These are phyloP conservation scores for Achlya hypogyna DNA, from an alignment of 352 stramenopile species.

Conservation along the genomic window DNA sequence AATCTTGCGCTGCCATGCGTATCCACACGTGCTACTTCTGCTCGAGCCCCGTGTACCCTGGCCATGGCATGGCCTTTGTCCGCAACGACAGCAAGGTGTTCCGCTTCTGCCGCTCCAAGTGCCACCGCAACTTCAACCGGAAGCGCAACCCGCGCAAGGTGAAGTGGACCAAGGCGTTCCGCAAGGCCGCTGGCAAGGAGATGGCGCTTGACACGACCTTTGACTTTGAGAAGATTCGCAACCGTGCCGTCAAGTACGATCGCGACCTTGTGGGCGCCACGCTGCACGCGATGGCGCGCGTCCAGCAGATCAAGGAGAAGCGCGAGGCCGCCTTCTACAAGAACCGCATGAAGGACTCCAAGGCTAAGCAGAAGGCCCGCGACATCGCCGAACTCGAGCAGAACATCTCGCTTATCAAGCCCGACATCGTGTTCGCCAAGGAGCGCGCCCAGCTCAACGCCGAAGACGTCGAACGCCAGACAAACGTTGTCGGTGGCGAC, in stretches of 20 bases:
- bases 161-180: conserved; percentile 99
- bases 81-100: conserved; percentile 99
- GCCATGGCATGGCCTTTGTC: conserved; percentile 98
- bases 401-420: conserved; percentile 81
- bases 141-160: conserved; percentile 99
- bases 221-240: conserved; percentile 99
- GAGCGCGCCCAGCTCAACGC: conserved; percentile 69
- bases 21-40: conserved; percentile 99
- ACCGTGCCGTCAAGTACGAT: conserved; percentile 99
- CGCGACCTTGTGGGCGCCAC: conserved; percentile 98
- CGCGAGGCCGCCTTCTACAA: conserved; percentile 96
- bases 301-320: conserved; percentile 95
- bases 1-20: too few species aligned
- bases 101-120: conserved; percentile 99
- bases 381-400: conserved; percentile 77
- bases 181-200: conserved; percentile 97
- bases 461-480: conserved; percentile 14
- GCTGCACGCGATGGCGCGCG: conserved; percentile 96
- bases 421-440: conserved; percentile 54
- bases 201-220: conserved; percentile 99
- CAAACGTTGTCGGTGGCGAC: conserved; percentile 16
- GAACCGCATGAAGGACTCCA: conserved; percentile 91
- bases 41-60: conserved; percentile 98
- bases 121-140: conserved; percentile 99
- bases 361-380: conserved; percentile 65